A percentile compares a stretch with the other conserved stretches of the same genome.
Evolutionary conservation across 176 grass and related monocot genomes (phyloP).

Genomic region (Otatea glauca): DNA sequence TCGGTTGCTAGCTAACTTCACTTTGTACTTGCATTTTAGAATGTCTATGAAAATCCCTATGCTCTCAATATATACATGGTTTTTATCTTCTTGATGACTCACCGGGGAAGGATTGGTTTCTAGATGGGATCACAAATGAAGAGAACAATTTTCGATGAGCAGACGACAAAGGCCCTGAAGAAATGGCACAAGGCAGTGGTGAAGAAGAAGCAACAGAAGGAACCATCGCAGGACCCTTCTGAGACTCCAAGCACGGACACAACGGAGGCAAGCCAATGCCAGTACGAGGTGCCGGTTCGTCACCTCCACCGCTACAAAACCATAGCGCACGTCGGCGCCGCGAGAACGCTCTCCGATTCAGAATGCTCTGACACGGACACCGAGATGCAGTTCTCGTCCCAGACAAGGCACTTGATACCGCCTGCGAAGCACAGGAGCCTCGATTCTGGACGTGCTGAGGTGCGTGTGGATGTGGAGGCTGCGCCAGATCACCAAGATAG

Average conservation of each 20-base stretch:
- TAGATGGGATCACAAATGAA: constrained; percentile 96
- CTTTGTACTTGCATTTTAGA: background rate
- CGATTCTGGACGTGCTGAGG: constrained; percentile 21
- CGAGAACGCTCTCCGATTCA: constrained; percentile 52
- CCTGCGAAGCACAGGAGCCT: constrained; percentile 52
- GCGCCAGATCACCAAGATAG: constrained; percentile 29
- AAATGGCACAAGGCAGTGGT: constrained; percentile 68
- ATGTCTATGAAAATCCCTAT: background rate
- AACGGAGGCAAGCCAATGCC: constrained; percentile 25
- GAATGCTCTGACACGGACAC: constrained; percentile 48
- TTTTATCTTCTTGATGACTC: background rate
- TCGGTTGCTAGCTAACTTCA: constrained; percentile 10
- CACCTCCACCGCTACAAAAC: constrained; percentile 62
- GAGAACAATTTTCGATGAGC: constrained; percentile 82
- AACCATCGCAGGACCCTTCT: constrained; percentile 21
- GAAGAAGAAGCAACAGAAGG: constrained; percentile 56
- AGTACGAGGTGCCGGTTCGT: constrained; percentile 29
- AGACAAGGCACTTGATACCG: constrained; percentile 46
- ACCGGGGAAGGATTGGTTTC: background rate
- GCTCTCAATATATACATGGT: background rate
- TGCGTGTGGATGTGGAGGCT: constrained; percentile 35
- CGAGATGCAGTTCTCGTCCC: constrained; percentile 41
- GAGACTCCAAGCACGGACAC: constrained; percentile 43
- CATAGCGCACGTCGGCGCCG: constrained; percentile 52
- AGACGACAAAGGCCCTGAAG: constrained; percentile 72